Base-by-base conservation (phyloP, 2,329 filamentous ascomycete genomes). In the Niveomyces coronatus region DNA sequence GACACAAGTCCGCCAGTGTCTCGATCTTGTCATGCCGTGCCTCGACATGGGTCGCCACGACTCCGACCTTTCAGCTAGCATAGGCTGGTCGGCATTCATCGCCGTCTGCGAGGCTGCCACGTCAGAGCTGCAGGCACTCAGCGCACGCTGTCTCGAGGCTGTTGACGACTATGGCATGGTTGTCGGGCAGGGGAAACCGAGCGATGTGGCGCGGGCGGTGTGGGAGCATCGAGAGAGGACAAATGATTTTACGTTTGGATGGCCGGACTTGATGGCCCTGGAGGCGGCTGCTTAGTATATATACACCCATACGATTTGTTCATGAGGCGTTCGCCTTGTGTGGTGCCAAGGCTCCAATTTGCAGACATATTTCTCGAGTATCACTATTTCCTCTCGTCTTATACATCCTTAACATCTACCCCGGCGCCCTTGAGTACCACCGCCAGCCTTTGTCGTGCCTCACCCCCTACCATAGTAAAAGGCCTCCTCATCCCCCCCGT, bases 401-500 rank as follows among this genome's bases (percentile, higher is more conserved):
- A 10, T 33, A 13, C 20, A 5, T 33, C 39, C 4, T 35, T 40
- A 39, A 53, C 50, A 41, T 58, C 49, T 3, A 65, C 52, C 11
- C 62, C 63, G 19, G 64, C 63, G 44, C 56, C 47, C 41, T 57
- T 52, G 18, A 69, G 44, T 24, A 62, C 31, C 10, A 40, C 44
- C 40, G 55, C 58, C 17, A 67, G 41, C 48, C 65, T 60, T 3
- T 47, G 50, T 43, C 46, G 49, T 38, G 51, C 31, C 19, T 58
- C 53, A 2, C 47, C 51, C 17, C 49, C 48, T 11, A 64, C 46
- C 33, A 70, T 45, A 9, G 53, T 49, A 49, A 70, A 71, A 0
- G 68, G 68, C 55, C 68, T 71, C 39, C 68, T 54, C 43, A 68
- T 28, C 4, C 65, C 67, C 14, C 68, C 68, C 1, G 67, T 69